These are phyloP conservation scores for Pontederia crassipes DNA, from an alignment of 176 grass and related monocot species.

Conservation along the genomic window DNA sequence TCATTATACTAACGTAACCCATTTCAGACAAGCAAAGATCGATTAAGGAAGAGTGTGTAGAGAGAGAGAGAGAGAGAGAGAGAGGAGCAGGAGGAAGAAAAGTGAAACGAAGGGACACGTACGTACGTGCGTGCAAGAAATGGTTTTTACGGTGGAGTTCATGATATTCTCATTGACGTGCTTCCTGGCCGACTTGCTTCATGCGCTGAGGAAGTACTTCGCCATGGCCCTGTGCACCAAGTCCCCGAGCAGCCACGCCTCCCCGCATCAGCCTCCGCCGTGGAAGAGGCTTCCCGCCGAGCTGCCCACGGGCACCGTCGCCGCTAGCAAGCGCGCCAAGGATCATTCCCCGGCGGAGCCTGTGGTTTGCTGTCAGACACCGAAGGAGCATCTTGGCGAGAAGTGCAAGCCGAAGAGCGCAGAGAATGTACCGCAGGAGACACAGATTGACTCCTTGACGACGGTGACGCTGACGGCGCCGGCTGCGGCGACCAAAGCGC, in stretches of 20 bases:
- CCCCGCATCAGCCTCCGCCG: background rate
- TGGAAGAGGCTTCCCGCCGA: background rate
- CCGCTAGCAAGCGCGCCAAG: background rate
- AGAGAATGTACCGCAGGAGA: too few relatives aligned
- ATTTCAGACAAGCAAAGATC: too few relatives aligned
- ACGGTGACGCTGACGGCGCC: background rate
- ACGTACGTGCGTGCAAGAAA: background rate
- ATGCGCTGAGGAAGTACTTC: background rate
- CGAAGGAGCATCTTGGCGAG: too few relatives aligned
- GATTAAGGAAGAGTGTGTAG: too few relatives aligned
- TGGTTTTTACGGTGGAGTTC: background rate
- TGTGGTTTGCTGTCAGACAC: background rate
- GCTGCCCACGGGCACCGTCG: background rate
- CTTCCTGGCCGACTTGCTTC: background rate
- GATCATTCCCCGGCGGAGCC: background rate
- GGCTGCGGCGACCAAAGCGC: background rate
- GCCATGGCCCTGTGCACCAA: slow-evolving; percentile 3
- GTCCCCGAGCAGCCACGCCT: background rate
- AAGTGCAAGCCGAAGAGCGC: too few relatives aligned
- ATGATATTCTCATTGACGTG: background rate
- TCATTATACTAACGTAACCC: too few relatives aligned
- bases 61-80: too few relatives aligned
- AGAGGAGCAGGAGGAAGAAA: background rate
- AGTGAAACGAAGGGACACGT: background rate
- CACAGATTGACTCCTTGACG: background rate